phyloP scores from a whole-genome alignment of 169 alveolate species.

The Theileria annulata region DNA sequence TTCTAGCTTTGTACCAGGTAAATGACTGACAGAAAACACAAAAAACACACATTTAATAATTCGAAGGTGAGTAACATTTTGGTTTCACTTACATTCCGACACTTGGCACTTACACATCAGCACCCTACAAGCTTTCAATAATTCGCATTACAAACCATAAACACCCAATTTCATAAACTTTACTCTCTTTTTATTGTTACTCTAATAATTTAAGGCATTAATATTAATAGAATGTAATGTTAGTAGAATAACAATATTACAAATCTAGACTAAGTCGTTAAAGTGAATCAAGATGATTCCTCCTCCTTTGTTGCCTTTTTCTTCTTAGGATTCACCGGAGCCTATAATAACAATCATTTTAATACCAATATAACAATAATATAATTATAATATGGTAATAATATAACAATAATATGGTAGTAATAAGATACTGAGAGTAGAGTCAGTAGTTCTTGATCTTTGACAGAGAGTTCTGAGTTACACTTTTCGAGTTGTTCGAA shows the following conservation, averaged over 20 bases:
- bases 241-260: not conserved
- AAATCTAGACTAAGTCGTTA: not conserved
- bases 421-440: slow-evolving; percentile 46
- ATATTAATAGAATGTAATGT: not conserved
- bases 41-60: not conserved
- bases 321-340: slow-evolving; percentile 21
- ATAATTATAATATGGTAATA: not conserved
- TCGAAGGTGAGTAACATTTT: not conserved
- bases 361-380: not conserved
- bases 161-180: not conserved
- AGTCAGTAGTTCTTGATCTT: slow-evolving; percentile 38
- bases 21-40: not conserved
- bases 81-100: not conserved
- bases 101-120: slow-evolving; percentile 7
- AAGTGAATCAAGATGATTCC: slow-evolving; percentile 1
- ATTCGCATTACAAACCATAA: not conserved
- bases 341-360: not conserved
- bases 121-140: not conserved
- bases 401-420: not conserved
- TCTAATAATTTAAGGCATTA: no score
- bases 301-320: slow-evolving; percentile 19
- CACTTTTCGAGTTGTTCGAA: slow-evolving; percentile 43
- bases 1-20: not conserved
- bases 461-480: slow-evolving; percentile 45
- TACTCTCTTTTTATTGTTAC: not conserved